A percentile compares a stretch with the other conserved stretches of the same genome.
Evolutionary conservation across 768 basidiomycete genomes (phyloP).

Genomic region (Kwoniella dendrophila): DNA sequence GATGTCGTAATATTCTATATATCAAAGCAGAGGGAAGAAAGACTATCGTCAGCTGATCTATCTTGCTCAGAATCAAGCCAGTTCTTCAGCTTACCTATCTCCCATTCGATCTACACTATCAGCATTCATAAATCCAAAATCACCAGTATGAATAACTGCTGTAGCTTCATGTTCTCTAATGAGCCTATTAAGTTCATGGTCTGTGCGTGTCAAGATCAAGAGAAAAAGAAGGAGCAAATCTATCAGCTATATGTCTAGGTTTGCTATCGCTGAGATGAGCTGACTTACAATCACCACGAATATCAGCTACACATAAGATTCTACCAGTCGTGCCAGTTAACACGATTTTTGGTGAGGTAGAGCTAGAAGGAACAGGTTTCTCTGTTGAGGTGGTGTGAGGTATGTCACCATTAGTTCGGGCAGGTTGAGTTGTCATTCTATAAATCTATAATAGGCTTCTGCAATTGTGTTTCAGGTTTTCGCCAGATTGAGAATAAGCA

Average conservation of each 20-base stretch:
- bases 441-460: not conserved
- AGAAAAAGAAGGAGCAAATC: not conserved
- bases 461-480: too few relatives aligned
- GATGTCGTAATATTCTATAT: constrained; percentile 78
- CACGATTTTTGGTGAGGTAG: constrained; percentile 41
- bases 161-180: constrained; percentile 84
- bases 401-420: constrained; percentile 34
- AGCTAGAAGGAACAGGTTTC: constrained; percentile 29
- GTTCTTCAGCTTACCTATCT: constrained; percentile 65
- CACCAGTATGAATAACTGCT: constrained; percentile 95
- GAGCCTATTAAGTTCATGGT: constrained; percentile 83
- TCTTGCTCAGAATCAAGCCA: not conserved
- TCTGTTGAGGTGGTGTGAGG: constrained; percentile 44
- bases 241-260: constrained; percentile 8
- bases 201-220: constrained; percentile 52
- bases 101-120: constrained; percentile 82
- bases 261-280: not conserved
- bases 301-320: constrained; percentile 90
- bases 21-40: too few relatives aligned
- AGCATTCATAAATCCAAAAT: constrained; percentile 96
- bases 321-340: constrained; percentile 56
- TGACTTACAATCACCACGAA: constrained; percentile 56
- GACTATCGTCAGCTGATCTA: constrained; percentile 25
- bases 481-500: too few relatives aligned
- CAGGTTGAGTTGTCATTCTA: constrained; percentile 18